Percentiles rank a stretch among this genome's conserved stretches.
Conservation (phyloP, 2,329 filamentous ascomycete species). For the Cercospora sojina region DNA sequence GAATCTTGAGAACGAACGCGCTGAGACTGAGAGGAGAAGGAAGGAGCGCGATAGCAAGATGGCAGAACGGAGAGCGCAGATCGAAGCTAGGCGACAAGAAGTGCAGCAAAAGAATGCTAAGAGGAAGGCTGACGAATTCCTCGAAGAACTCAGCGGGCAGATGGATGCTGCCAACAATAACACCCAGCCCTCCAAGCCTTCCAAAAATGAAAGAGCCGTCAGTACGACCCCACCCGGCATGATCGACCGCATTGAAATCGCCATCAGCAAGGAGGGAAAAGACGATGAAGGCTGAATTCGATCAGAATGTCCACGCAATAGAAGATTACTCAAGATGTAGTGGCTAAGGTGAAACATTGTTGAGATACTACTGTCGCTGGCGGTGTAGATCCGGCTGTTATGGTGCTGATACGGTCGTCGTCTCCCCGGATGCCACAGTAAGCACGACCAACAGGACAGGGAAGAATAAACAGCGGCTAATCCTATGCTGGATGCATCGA, state of each 20-base stretch:
- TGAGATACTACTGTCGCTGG: background rate
- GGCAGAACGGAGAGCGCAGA: conserved; percentile 57
- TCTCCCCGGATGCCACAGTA: background rate
- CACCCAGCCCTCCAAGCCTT: background rate
- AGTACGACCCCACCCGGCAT: background rate
- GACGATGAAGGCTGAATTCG: background rate
- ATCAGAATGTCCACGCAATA: background rate
- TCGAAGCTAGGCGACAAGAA: conserved; percentile 30
- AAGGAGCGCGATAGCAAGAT: conserved; percentile 55
- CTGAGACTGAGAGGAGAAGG: conserved; percentile 66
- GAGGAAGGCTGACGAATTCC: conserved; percentile 70
- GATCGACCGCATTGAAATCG: conserved; percentile 21
- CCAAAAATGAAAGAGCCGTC: background rate
- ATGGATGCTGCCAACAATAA: conserved; percentile 20
- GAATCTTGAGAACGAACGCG: conserved; percentile 64
- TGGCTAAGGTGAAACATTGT: background rate
- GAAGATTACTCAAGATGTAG: background rate
- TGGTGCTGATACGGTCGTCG: background rate
- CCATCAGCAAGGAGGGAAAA: conserved; percentile 15
- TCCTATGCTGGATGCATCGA: background rate
- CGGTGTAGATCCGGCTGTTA: background rate
- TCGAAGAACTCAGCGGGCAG: conserved; percentile 56
- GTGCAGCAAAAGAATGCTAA: conserved; percentile 41
- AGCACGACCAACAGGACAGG: background rate
- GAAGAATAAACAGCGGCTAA: background rate